Conservation (phyloP, 768 basidiomycete species). For the Nidularia pulvinata region DNA sequence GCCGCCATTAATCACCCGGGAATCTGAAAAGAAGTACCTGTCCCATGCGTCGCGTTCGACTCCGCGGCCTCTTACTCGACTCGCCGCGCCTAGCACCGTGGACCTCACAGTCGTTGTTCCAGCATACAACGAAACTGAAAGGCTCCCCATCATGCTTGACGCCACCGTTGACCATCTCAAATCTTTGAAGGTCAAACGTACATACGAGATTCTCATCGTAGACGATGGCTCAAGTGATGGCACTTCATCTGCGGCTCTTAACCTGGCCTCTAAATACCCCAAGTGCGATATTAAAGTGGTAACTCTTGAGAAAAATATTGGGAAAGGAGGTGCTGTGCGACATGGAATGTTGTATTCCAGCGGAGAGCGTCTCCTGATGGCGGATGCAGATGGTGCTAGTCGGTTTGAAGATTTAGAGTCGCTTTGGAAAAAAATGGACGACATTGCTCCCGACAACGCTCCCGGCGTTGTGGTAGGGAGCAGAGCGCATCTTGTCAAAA, state of each 20-base stretch:
- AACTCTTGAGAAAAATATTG: slow-evolving; percentile 75
- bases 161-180: slow-evolving; percentile 69
- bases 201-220: slow-evolving; percentile 83
- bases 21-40: slow-evolving; percentile 72
- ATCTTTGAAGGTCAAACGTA: slow-evolving; percentile 38
- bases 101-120: slow-evolving; percentile 86
- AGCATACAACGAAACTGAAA: slow-evolving; percentile 87
- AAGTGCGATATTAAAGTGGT: slow-evolving; percentile 74
- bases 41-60: slow-evolving; percentile 50
- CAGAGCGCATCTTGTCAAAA: slow-evolving; percentile 89
- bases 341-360: slow-evolving; percentile 88
- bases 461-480: slow-evolving; percentile 82
- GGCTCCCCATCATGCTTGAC: slow-evolving; percentile 83
- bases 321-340: slow-evolving; percentile 92
- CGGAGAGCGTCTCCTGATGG: slow-evolving; percentile 83
- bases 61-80: slow-evolving; percentile 53
- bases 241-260: slow-evolving; percentile 65
- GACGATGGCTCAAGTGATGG: slow-evolving; percentile 89
- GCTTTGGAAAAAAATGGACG: slow-evolving; percentile 79
- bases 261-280: slow-evolving; percentile 56
- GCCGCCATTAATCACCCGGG: slow-evolving; percentile 53
- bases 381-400: slow-evolving; percentile 94
- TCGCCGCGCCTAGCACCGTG: slow-evolving; percentile 57
- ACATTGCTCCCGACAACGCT: slow-evolving; percentile 42
- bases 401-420: slow-evolving; percentile 80